These are phyloP conservation scores for Flaveria brownii DNA, from an alignment of 129 eudicot genomes.

Conservation along the genomic window DNA sequence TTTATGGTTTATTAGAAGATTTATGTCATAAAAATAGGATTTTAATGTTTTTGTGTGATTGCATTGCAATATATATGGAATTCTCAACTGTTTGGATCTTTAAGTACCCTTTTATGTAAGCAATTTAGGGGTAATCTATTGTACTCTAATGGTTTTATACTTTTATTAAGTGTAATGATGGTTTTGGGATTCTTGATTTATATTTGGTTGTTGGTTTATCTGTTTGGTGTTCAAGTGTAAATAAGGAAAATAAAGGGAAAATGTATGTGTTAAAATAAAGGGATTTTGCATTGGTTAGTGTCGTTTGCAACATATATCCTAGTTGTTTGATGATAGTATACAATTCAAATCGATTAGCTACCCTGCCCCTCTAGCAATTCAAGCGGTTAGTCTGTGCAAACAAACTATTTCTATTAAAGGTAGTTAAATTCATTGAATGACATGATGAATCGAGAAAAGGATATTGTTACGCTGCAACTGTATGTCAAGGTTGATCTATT, in stretches of 20 bases:
- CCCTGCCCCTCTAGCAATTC: neutral
- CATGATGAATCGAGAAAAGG: neutral
- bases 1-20: too few species aligned
- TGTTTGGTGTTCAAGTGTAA: neutral
- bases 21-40: too few species aligned
- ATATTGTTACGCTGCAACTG: neutral
- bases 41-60: neutral
- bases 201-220: neutral
- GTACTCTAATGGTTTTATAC: neutral
- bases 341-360: neutral
- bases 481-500: neutral
- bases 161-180: neutral
- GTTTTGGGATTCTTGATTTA: neutral
- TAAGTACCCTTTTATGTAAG: neutral
- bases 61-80: neutral
- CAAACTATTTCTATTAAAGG: neutral
- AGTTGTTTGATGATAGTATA: too few species aligned
- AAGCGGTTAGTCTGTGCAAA: neutral
- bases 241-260: neutral
- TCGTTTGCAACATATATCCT: too few species aligned
- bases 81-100: constrained; percentile 19
- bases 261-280: too few species aligned
- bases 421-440: neutral
- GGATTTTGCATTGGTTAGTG: too few species aligned
- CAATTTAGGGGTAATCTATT: neutral